Evolutionary conservation across 225 moss, liverwort and hornwort genomes (phyloP).

Genomic region (Bryoerythrophyllum caledonicum): DNA sequence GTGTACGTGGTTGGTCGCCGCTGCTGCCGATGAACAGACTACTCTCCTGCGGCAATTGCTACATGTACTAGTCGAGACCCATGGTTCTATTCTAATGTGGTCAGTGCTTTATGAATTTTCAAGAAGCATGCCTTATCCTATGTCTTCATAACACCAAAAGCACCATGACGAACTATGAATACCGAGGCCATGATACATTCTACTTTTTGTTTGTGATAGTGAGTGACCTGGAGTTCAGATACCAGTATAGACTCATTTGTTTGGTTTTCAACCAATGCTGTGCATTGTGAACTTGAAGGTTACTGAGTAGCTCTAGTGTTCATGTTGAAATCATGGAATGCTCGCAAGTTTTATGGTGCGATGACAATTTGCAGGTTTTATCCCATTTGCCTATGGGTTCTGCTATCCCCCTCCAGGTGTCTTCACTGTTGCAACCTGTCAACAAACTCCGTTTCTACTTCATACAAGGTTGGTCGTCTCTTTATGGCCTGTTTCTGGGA

Average conservation of each 20-base stretch:
- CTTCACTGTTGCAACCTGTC: conserved; percentile 72
- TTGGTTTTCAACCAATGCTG: neutral
- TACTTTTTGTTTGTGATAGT: conserved; percentile 1
- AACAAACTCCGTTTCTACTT: conserved; percentile 87
- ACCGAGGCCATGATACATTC: neutral
- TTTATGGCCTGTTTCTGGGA: conserved; percentile 8
- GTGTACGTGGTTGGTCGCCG: conserved; percentile 74
- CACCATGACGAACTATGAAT: too few relatives aligned
- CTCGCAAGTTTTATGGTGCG: conserved; percentile 14
- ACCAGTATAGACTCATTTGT: conserved; percentile 11
- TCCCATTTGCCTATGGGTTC: conserved; percentile 84
- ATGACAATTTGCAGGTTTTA: conserved; percentile 64
- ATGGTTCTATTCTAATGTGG: conserved; percentile 26
- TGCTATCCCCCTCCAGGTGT: conserved; percentile 78
- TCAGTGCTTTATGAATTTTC: conserved; percentile 21
- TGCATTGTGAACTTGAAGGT: conserved; percentile 2
- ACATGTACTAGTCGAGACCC: conserved; percentile 60
- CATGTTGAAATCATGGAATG: neutral
- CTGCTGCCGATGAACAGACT: conserved; percentile 80
- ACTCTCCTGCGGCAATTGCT: conserved; percentile 68
- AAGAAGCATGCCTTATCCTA: neutral
- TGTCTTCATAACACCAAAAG: too few relatives aligned
- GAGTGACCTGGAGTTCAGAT: conserved; percentile 11
- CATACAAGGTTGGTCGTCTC: conserved; percentile 45
- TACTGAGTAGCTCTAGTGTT: neutral